Base-by-base conservation (phyloP, 1,284 basidiomycete species). In the Farysia itapuensis region DNA sequence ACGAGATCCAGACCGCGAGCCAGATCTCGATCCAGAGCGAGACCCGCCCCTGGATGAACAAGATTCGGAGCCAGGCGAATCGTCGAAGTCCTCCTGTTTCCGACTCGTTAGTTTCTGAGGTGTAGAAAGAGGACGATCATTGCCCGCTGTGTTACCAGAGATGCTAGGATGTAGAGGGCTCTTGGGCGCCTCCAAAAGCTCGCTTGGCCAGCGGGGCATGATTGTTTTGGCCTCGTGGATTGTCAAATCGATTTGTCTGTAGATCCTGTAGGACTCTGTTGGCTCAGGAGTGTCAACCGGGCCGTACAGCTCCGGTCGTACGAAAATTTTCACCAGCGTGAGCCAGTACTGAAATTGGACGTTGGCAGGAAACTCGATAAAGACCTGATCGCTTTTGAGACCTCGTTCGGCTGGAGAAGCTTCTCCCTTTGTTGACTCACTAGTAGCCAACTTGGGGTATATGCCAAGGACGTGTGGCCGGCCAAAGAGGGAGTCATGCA, bases 401-500 rank as follows among this genome's bases (percentile, higher is more conserved):
- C 19, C 43, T 44, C 29, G 45, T 45, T 35, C 44, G 46, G n/a
- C 43, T 43, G 15, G 46, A 46, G 50, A 50, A 39, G 5, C 43
- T 42, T 34, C 42, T 42, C 21, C 49, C 30, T 35, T 39, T 30
- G 30, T 38, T 21, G 28, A 22, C 1, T 8, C 15, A 15, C 9
- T 15, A 7, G 34, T 11, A 8, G 34, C 20, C 18, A 13, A 16
- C 34, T 35, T 35, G 0, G 69, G 44, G n/a, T 63, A 58, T 38
- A 72, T 66, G 15, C 57, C 58, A 3, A 72, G 42, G 8, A 68
- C 54, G 30, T 63, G 32, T 2, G 53, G 48, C 26, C 50, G 33
- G 12, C 39, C 46, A 26, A 70, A 70, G 19, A 72, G 54, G 16
- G 60, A 65, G n/a, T 59, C 49, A 36, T 72, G 64, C 16, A 66